Evolutionary conservation across 2,329 filamentous ascomycete species (phyloP).

Genomic region (Beauveria medogensis): DNA sequence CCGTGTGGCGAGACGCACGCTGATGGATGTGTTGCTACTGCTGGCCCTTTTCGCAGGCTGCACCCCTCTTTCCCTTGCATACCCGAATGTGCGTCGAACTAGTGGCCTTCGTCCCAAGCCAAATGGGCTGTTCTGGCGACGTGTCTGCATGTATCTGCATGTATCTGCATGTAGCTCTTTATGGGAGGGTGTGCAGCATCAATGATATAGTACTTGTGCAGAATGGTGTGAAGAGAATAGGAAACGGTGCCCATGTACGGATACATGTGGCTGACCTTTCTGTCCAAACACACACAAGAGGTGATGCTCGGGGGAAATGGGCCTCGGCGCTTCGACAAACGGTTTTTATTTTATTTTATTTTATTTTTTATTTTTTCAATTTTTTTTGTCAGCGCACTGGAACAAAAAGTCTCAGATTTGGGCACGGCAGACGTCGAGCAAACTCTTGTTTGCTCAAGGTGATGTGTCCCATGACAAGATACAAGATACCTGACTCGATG

Average conservation of each 20-base stretch:
- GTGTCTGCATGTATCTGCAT: background rate
- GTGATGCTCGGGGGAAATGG: background rate
- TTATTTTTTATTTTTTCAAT: no score
- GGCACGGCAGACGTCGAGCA: background rate
- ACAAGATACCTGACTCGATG: background rate
- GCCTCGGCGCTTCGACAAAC: background rate
- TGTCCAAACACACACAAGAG: background rate
- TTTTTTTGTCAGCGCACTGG: background rate
- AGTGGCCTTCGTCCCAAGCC: conserved; percentile 4
- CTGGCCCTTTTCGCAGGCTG: background rate
- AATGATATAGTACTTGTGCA: background rate
- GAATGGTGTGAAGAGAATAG: background rate
- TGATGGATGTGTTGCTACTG: background rate
- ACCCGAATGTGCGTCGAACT: conserved; percentile 9
- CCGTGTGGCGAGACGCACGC: background rate
- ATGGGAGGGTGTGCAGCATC: background rate
- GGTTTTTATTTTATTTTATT: no score
- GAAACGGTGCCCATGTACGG: background rate
- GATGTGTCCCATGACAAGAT: background rate
- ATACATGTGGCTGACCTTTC: background rate
- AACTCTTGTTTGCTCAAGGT: background rate
- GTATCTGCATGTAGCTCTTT: background rate
- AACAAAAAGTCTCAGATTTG: background rate
- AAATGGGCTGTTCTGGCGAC: background rate
- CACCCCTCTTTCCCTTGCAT: conserved; percentile 12